These are phyloP conservation scores for Copromyces sp. DNA, from an alignment of 495 filamentous ascomycete species.

Conservation along the genomic window DNA sequence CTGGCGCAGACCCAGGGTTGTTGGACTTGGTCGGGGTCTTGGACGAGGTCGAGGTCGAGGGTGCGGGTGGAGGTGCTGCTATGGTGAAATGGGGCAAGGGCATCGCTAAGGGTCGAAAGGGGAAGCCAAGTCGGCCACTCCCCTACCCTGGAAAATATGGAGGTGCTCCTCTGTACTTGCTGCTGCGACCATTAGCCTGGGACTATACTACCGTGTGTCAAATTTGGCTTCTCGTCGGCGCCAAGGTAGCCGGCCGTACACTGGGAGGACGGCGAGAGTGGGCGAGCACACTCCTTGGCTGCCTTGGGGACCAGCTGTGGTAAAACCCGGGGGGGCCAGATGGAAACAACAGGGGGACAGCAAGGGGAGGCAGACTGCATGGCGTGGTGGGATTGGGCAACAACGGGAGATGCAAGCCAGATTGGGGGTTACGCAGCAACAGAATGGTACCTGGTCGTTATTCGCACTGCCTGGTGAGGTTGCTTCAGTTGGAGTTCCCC, in stretches of 20 bases:
- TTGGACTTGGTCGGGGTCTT: not conserved
- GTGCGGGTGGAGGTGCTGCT: slow-evolving; percentile 1
- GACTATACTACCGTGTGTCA: no score
- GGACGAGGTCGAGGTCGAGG: slow-evolving; percentile 10
- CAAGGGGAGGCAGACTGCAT: not conserved
- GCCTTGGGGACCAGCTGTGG: not conserved
- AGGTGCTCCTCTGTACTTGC: not conserved
- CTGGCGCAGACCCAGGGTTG: not conserved
- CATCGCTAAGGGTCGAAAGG: slow-evolving; percentile 11
- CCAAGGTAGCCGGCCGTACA: no score
- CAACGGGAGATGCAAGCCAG: not conserved
- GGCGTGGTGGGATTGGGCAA: not conserved
- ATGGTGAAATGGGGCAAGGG: slow-evolving; percentile 19
- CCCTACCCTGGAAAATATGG: not conserved
- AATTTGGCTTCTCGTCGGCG: no score
- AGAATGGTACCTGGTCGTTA: not conserved
- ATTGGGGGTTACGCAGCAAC: not conserved
- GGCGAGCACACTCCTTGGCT: not conserved
- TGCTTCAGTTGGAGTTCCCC: not conserved
- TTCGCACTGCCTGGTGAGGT: not conserved
- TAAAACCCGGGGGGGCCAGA: not conserved
- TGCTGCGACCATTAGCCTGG: no score
- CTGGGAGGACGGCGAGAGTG: no score
- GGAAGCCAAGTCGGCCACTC: not conserved
- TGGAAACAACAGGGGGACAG: not conserved